Evolutionary conservation across 208 protist species (phyloP), one percentile per base, ranked within the genome.

Genomic region (Leishmania gerbilli): DNA sequence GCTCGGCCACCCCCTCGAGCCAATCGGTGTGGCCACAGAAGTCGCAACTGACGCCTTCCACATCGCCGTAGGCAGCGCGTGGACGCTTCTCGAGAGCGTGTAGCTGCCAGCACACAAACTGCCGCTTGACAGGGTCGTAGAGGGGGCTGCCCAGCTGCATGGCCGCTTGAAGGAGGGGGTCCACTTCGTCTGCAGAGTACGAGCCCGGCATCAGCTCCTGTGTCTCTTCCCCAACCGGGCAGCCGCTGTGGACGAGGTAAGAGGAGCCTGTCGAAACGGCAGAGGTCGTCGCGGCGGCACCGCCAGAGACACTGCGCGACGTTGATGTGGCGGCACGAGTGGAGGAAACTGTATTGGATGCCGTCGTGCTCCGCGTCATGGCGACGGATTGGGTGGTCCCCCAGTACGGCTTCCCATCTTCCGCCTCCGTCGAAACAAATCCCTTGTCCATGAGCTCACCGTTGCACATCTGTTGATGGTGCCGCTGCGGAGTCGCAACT

Each of bases 41-140:
- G 71, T 97, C 94, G 74, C 94, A 97, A 84, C 89, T 95, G 64
- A 97, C 85, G 47, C 92, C 94, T 42, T 95, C 94, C 40, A 92
- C 83, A 37, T 51, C 68, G 27, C 80, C 86, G 80, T 97, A 96
- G 69, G 85, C 76, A 8, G 67, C 40, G 27, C 86, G 74, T 13
- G 79, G 72, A 27, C 88, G 88, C 5, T 58, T 40, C 45, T 82
- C 60, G 45, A 97, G 74, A 60, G 77, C 42, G 74, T 95, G 89
- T 17, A 84, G 74, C 7, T 88, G 81, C 92, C 92, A 97, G 83
- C 94, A 97, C 42, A 89, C 81, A 79, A 91, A 92, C 51, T 81
- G 40, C 27, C 85, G 64, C 42, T 80, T 88, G 42, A 95, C 90
- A 0, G 92, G 91, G 75, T 97, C 85, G 79, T 94, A 97, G 60